These are phyloP conservation scores for Quercus tomentella DNA, from an alignment of 331 rosid species.

Conservation along the genomic window DNA sequence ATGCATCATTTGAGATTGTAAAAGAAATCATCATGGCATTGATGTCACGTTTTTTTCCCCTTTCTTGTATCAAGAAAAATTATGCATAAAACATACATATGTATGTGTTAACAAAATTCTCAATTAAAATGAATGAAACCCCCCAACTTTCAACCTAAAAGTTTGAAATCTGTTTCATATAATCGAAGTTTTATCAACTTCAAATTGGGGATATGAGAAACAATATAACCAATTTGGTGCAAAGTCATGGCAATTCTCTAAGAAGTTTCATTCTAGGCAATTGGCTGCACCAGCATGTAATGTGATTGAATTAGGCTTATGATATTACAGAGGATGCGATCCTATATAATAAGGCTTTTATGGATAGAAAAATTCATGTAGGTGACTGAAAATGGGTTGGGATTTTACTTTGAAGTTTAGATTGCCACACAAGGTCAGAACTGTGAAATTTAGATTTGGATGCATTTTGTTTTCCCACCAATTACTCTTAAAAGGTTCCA, in stretches of 20 bases:
- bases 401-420: neutral
- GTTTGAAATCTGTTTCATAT: neutral
- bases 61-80: too few relatives aligned
- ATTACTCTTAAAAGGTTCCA: neutral
- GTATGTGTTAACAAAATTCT: neutral
- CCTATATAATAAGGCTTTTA: neutral
- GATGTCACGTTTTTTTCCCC: too few relatives aligned
- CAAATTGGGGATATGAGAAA: neutral
- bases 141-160: neutral
- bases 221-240: neutral
- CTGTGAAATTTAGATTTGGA: neutral
- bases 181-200: neutral
- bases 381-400: neutral
- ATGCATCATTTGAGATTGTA: neutral
- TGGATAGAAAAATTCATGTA: neutral
- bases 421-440: neutral
- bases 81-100: neutral
- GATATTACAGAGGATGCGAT: neutral
- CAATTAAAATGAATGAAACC: neutral
- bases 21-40: neutral
- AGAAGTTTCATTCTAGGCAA: neutral
- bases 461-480: neutral
- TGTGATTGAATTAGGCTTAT: neutral
- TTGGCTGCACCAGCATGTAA: neutral
- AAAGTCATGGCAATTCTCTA: neutral